Percentiles rank a stretch among this genome's conserved stretches.
Evolutionary conservation across 345 rosid species (phyloP).

Genomic region (Brassica nigra): DNA sequence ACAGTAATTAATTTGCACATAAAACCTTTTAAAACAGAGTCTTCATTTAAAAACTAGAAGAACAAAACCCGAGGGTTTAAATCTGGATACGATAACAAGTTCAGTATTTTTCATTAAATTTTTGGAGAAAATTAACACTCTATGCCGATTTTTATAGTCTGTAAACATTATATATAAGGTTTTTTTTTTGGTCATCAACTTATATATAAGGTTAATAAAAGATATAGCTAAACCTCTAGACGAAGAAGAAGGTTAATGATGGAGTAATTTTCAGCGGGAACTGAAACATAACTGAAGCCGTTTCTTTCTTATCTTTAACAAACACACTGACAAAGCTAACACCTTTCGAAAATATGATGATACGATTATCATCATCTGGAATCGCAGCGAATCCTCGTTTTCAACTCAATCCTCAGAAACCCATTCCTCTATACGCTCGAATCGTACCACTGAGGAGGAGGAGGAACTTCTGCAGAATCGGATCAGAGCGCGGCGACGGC

Average conservation of each 20-base stretch:
- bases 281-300: constrained; percentile 8
- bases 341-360: constrained; percentile 25
- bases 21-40: background rate
- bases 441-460: constrained; percentile 7
- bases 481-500: constrained; percentile 35
- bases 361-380: constrained; percentile 51
- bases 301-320: constrained; percentile 30
- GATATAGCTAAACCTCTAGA: background rate
- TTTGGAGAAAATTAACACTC: background rate
- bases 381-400: constrained; percentile 23
- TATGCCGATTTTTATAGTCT: no score
- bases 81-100: no score
- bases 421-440: background rate
- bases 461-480: constrained; percentile 32
- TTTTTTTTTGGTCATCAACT: no score
- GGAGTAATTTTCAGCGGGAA: background rate
- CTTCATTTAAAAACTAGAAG: background rate
- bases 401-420: background rate
- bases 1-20: background rate
- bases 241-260: background rate
- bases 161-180: no score
- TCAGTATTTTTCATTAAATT: background rate
- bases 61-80: no score
- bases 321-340: constrained; percentile 7
- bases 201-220: no score